Conservation (phyloP, 768 basidiomycete genomes). For the Boletus huronensis region DNA sequence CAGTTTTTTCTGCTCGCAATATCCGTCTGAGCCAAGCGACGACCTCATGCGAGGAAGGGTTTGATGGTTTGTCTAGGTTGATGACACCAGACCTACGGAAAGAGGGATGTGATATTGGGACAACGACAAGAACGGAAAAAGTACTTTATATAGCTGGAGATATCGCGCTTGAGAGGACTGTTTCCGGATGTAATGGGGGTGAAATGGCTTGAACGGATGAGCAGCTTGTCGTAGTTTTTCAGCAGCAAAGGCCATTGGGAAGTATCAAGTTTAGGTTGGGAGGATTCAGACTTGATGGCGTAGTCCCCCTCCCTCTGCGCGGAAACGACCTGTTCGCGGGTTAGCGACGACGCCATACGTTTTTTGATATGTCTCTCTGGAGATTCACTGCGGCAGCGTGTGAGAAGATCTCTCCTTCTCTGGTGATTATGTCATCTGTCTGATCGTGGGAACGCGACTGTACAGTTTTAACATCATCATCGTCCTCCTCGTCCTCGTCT, state of each 20-base stretch:
- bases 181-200: constrained; percentile 95
- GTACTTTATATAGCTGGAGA: constrained; percentile 86
- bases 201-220: constrained; percentile 94
- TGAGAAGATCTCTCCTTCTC: constrained; percentile 13
- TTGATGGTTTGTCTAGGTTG: constrained; percentile 99
- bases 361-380: background rate
- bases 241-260: constrained; percentile 97
- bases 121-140: constrained; percentile 3
- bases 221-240: constrained; percentile 98
- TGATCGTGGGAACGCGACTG: constrained; percentile 36
- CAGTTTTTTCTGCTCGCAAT: constrained; percentile 94
- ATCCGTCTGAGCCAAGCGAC: constrained; percentile 99
- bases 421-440: constrained; percentile 9
- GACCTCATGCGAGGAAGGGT: constrained; percentile 98
- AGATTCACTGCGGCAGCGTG: constrained; percentile 15
- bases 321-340: constrained; percentile 65
- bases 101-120: background rate
- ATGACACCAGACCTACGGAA: constrained; percentile 89
- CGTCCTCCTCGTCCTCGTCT: background rate
- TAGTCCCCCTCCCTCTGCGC: constrained; percentile 76
- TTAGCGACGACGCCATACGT: constrained; percentile 37
- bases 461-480: constrained; percentile 45
- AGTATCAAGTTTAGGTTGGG: constrained; percentile 80
- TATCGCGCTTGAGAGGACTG: constrained; percentile 93
- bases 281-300: constrained; percentile 74